Percentiles rank a stretch among this genome's conserved stretches.
phyloP scores from a whole-genome alignment of 345 rosid genomes.

The Citrus inodora region DNA sequence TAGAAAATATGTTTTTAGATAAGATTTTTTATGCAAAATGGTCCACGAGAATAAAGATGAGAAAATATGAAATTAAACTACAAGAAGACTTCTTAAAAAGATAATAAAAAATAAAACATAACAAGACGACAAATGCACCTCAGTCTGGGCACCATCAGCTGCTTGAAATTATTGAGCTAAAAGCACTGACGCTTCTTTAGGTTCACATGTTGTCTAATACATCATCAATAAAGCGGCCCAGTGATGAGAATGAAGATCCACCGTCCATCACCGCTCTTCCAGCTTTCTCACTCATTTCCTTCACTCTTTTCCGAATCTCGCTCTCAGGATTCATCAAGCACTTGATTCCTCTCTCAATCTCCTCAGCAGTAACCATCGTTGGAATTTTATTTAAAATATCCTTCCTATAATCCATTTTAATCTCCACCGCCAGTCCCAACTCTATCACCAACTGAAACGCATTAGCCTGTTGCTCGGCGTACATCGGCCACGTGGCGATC shows the following conservation, averaged over 20 bases:
- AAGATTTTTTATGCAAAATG: too few relatives aligned
- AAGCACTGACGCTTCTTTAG: too few relatives aligned
- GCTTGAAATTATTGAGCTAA: too few relatives aligned
- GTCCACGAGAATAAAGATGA: too few relatives aligned
- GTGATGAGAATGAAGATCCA: constrained; percentile 41
- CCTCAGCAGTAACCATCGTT: constrained; percentile 20
- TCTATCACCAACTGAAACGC: constrained; percentile 46
- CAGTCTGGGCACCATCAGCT: too few relatives aligned
- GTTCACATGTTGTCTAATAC: background rate
- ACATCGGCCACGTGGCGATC: constrained; percentile 47
- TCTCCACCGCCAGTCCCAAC: constrained; percentile 38
- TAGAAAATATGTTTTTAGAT: too few relatives aligned
- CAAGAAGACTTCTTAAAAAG: too few relatives aligned
- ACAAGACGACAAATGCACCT: too few relatives aligned
- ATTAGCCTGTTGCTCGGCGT: constrained; percentile 50
- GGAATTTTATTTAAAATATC: background rate
- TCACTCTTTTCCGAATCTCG: constrained; percentile 22
- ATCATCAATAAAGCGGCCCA: constrained; percentile 32
- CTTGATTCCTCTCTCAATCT: constrained; percentile 37
- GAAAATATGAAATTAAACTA: too few relatives aligned
- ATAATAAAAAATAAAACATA: too few relatives aligned
- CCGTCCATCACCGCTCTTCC: constrained; percentile 35
- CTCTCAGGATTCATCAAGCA: constrained; percentile 38
- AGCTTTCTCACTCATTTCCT: constrained; percentile 26
- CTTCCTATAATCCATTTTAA: constrained; percentile 31